Percentiles rank a stretch among this genome's conserved stretches.
Evolutionary conservation across 768 basidiomycete genomes (phyloP).

Genomic region (Amanita rimosa): DNA sequence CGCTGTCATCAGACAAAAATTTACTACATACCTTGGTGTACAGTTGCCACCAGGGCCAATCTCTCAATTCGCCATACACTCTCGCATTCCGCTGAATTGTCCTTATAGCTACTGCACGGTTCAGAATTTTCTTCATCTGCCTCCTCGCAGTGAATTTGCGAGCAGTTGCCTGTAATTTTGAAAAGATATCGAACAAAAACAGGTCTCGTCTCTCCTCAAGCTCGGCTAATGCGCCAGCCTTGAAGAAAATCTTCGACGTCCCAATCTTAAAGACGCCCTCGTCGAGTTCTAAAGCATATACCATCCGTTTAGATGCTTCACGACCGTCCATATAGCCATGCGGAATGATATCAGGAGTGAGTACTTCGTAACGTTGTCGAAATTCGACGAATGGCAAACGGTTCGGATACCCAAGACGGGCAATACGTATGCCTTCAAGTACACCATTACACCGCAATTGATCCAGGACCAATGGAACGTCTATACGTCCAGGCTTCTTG

Average conservation of each 20-base stretch:
- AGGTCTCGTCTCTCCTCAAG: conserved; percentile 88
- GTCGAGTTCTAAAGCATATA: conserved; percentile 81
- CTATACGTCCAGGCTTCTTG: conserved; percentile 87
- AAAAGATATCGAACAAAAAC: conserved; percentile 82
- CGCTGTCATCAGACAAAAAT: neutral
- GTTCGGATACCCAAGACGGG: conserved; percentile 94
- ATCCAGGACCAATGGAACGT: conserved; percentile 90
- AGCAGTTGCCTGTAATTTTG: conserved; percentile 75
- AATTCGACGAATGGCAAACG: conserved; percentile 95
- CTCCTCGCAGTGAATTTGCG: conserved; percentile 80
- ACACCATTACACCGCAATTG: conserved; percentile 98
- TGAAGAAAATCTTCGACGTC: conserved; percentile 98
- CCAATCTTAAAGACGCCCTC: conserved; percentile 81
- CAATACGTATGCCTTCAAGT: conserved; percentile 95
- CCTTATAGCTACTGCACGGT: conserved; percentile 81
- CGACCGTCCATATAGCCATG: conserved; percentile 97
- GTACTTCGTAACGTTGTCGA: conserved; percentile 90
- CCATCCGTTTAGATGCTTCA: conserved; percentile 87
- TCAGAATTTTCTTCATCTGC: conserved; percentile 90
- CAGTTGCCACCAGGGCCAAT: conserved; percentile 99
- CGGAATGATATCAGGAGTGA: conserved; percentile 89
- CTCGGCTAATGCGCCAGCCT: conserved; percentile 93
- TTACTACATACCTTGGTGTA: conserved; percentile 69
- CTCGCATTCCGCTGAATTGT: conserved; percentile 93
- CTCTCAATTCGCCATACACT: conserved; percentile 77